phyloP scores from a whole-genome alignment of 2,329 filamentous ascomycete species.

The Neopestalotiopsis clavispora region DNA sequence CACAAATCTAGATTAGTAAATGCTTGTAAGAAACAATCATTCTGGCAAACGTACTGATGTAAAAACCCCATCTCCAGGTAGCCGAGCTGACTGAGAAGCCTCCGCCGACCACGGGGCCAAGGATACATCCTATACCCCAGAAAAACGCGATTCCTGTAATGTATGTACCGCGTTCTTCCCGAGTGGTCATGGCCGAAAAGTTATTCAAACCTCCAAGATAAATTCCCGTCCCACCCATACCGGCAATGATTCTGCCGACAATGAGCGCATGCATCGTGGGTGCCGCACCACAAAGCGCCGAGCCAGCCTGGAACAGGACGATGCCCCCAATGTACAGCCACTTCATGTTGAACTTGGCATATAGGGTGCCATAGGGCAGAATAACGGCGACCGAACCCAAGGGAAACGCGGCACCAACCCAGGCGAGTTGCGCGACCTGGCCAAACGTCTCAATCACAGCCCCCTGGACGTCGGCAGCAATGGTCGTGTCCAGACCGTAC shows the following conservation, averaged over 20 bases:
- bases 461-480: constrained; percentile 49
- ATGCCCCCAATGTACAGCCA: constrained; percentile 31
- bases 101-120: constrained; percentile 53
- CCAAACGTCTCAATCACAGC: constrained; percentile 40
- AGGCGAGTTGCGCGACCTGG: constrained; percentile 40
- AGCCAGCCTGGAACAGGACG: constrained; percentile 24
- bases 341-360: constrained; percentile 46
- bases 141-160: constrained; percentile 32
- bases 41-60: constrained; percentile 45
- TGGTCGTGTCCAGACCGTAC: constrained; percentile 47
- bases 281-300: constrained; percentile 46
- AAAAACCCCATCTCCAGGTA: constrained; percentile 52
- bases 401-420: constrained; percentile 42
- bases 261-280: constrained; percentile 50
- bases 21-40: neutral
- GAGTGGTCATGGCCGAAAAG: constrained; percentile 30
- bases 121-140: constrained; percentile 48
- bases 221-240: constrained; percentile 47
- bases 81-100: constrained; percentile 44
- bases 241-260: constrained; percentile 48
- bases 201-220: constrained; percentile 38
- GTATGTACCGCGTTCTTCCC: constrained; percentile 32
- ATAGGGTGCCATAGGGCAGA: constrained; percentile 39
- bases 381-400: constrained; percentile 43
- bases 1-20: neutral